These are phyloP conservation scores for Planoprotostelium fungivorum DNA, from an alignment of 78 protist species.

Conservation along the genomic window DNA sequence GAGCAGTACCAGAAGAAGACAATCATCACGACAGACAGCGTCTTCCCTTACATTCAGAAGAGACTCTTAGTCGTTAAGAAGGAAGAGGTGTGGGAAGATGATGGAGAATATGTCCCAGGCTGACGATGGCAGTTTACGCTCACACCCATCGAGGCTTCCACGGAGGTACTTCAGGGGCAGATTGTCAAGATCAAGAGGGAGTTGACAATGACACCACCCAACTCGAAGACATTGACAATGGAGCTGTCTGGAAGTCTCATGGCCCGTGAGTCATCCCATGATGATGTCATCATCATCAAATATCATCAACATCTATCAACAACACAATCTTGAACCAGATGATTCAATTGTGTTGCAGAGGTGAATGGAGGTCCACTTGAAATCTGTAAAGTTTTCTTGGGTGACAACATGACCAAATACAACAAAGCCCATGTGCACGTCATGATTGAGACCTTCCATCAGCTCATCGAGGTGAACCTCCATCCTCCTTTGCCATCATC, in stretches of 20 bases:
- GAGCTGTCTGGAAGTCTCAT: constrained; percentile 46
- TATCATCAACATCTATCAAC: neutral
- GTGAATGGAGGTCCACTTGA: constrained; percentile 69
- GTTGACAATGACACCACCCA: constrained; percentile 7
- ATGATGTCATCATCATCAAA: too few relatives aligned
- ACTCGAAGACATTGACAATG: constrained; percentile 52
- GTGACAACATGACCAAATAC: neutral
- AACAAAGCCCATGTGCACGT: neutral
- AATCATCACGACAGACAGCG: constrained; percentile 23
- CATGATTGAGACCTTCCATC: neutral
- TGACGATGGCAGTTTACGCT: constrained; percentile 10
- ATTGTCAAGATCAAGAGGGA: constrained; percentile 9
- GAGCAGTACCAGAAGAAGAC: constrained; percentile 59
- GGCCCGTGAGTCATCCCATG: constrained; percentile 2
- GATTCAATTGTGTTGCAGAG: neutral
- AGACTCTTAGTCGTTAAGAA: constrained; percentile 22
- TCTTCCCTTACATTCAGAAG: constrained; percentile 59
- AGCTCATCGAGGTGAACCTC: neutral
- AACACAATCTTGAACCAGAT: neutral
- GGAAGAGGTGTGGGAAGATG: constrained; percentile 13
- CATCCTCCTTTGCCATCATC: neutral
- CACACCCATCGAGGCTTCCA: constrained; percentile 56
- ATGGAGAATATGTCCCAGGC: neutral
- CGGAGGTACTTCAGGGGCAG: constrained; percentile 43
- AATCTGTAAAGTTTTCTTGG: constrained; percentile 29